Evolutionary conservation across 345 rosid genomes (phyloP), one percentile per base, ranked within the genome.

Genomic region (Linum lewisii): DNA sequence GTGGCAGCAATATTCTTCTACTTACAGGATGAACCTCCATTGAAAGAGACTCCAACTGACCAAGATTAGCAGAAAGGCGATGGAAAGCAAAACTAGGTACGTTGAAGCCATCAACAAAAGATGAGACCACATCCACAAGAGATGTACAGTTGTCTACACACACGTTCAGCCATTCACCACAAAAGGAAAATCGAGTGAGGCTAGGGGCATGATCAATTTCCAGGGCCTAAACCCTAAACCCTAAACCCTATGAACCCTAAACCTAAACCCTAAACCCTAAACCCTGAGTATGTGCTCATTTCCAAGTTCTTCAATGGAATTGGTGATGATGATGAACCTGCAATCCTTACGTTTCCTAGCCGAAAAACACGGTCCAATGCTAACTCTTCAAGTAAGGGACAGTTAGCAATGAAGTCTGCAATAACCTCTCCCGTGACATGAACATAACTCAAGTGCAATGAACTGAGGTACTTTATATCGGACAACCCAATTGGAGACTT

Each of bases 261-360:
- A 29, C 1, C 7, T 26, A 47, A 51, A 15, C 0, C 1, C 21
- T 4, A 1, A 11, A 62, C 47, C 9, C 2, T 10, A 11, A 50
- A 26, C 9, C 8, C 37, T 53, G 9, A 7, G 60, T 60, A 63
- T 1, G 5, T 0, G 5, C 0, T 7, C 14, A 55, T 18, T 34
- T 54, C 66, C 53, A 55, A 54, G 26, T 42, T 11, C 53, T 44
- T 55, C 44, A 63, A 29, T 58, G 14, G n/a, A n/a, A n/a, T n/a
- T n/a, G n/a, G n/a, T n/a, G n/a, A 42, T 42, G 45, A 9, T 11
- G 54, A 36, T 21, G 60, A 19, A 22, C 51, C 66, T 0, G 19
- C 29, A 22, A 63, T 29, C 6, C 19, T 54, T 4, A 63, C 24
- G n/a, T 10, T 36, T 6, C 15, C 44, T 6, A 51, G 56, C 6